A percentile compares a stretch with the other conserved stretches of the same genome.
Evolutionary conservation across 2,329 filamentous ascomycete species (phyloP).

Genomic region (Trichoderma atroviride): DNA sequence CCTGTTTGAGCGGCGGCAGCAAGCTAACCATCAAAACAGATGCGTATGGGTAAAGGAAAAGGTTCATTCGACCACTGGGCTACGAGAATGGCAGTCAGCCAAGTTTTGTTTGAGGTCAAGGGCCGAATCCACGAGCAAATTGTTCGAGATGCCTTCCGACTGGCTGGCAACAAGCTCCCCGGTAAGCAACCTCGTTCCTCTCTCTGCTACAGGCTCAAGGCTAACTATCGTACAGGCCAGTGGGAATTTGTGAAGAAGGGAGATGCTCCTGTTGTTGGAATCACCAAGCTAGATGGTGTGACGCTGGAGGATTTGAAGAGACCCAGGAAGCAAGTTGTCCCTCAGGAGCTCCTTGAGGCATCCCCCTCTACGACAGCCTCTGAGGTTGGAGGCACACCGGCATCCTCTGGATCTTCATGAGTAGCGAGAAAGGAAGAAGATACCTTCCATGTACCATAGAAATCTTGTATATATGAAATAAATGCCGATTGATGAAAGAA

Average conservation of each 20-base stretch:
- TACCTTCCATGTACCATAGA: conserved; percentile 22
- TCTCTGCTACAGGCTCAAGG: not conserved
- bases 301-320: conserved; percentile 83
- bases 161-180: conserved; percentile 93
- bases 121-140: conserved; percentile 94
- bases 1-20: not conserved
- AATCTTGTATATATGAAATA: conserved; percentile 30
- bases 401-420: conserved; percentile 39
- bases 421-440: not conserved
- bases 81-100: conserved; percentile 83
- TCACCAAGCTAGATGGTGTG: conserved; percentile 85
- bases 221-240: conserved; percentile 55
- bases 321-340: conserved; percentile 68
- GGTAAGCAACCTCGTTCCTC: conserved; percentile 55
- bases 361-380: conserved; percentile 40
- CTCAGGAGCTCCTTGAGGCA: conserved; percentile 42
- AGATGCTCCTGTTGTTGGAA: conserved; percentile 84
- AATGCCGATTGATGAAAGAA: conserved; percentile 30
- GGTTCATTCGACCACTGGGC: conserved; percentile 98
- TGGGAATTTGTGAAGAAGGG: conserved; percentile 96
- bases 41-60: conserved; percentile 99
- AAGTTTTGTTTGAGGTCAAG: conserved; percentile 89
- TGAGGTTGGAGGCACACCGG: conserved; percentile 39
- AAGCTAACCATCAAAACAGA: conserved; percentile 46
- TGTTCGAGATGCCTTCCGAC: conserved; percentile 85